Base-by-base conservation (phyloP, 2,329 filamentous ascomycete genomes). In the Alternaria consortialis region DNA sequence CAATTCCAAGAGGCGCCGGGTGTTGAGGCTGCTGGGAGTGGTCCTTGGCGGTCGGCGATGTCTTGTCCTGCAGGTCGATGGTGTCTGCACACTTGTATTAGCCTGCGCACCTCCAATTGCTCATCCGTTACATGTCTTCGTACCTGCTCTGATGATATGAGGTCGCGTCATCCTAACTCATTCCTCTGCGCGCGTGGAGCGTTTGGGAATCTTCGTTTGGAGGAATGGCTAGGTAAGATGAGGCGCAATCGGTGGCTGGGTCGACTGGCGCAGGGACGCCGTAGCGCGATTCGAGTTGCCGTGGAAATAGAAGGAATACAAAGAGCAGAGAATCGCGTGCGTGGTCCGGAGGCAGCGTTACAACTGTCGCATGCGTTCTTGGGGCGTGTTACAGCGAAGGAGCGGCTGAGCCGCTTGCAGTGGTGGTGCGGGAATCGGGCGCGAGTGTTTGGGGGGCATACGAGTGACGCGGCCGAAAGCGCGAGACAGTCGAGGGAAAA, bases 31-130 rank as follows among this genome's bases (percentile, higher is more conserved):
- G 86, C 68, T 84, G 84, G 15, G 86, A 83, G 79, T 97, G 93
- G 77, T 94, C 91, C 82, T 97, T 87, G 39, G 94, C 92, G 46
- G 94, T 95, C 34, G 93, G 93, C 60, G 90, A 85, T 74, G 90
- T 84, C 75, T 89, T 91, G 80, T 93, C 88, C 85, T 98, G 95
- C 53, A 98, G 88, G 82, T 98, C 95, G 81, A 97, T 91, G 65
- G 94, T 96, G 83, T 98, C 94, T 97, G 80, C 37, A 58, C 60
- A 54, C 62, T 53, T 60, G 53, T 42, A 70, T 77, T 69, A 77
- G 71, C 64, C 62, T 52, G 57, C 60, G 59, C 47, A 36, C n/a
- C 12, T 31, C 43, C 53, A 29, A 46, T 15, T 50, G 31, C 13
- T 42, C 42, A 36, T 44, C 9, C 36, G 1, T 9, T 46, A 20